Base-by-base conservation (phyloP, 2,329 filamentous ascomycete genomes). In the Aspergillus pseudoglaucus region DNA sequence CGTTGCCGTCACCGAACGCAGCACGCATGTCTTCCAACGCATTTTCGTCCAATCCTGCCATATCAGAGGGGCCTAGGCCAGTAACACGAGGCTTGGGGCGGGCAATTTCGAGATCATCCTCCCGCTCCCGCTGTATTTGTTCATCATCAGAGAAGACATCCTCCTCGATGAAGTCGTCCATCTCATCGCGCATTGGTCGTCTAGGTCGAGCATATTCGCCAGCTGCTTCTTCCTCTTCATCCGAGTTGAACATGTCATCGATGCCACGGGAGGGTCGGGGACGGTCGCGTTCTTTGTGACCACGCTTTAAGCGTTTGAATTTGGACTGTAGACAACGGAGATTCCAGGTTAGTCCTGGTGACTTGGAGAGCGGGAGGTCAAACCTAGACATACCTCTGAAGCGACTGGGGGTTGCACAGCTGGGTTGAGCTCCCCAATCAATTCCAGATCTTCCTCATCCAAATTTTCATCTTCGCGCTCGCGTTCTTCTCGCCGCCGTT, bases 91-190 rank as follows among this genome's bases (percentile, higher is more conserved):
- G 82, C 47, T 83, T 82, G 0, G 90, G 88, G 35, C 89, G 82
- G 47, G 89, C 88, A 51, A 97, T 88, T 64, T 96, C 90, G 58
- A 87, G 79, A 63, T 97, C 90, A 63, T 97, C 90, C 65, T 95
- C 90, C 53, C 84, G 81, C 57, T 89, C 82, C 49, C 82, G 82
- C 47, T 85, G 82, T 12, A 39, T 17, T 15, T 82, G 77, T 59
- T 88, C 87, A 51, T 94, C 89, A 56, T 95, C 89, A 44, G 89
- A 88, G 44, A 90, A 88, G 52, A 89, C 90, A 60, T 97, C 93
- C 59, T 96, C 90, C 65, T 97, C 91, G 62, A 98, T 98, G 69
- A 98, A 98, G 65, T 91, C 90, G 51, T 89, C 89, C 67, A 95
- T 88, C 61, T 95, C 89, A 66, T 94, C 87, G 42, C 81, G 80